These are phyloP conservation scores for Piper longum DNA, from an alignment of 164 flowering plant genomes.

Conservation along the genomic window DNA sequence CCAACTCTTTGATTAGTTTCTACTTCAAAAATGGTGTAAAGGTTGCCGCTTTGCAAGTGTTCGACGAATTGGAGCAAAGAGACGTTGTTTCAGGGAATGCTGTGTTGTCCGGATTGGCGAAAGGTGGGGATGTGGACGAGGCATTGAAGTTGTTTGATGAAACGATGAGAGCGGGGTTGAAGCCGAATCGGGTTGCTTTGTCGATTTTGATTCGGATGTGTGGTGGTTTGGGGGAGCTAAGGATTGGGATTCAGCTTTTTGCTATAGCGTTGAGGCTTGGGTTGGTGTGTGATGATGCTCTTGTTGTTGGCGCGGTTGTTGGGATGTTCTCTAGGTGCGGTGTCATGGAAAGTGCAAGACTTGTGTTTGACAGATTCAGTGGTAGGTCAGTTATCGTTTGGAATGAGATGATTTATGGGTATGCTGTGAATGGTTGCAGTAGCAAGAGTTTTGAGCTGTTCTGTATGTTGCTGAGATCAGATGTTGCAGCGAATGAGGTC, in stretches of 20 bases:
- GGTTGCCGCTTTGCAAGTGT: conserved; percentile 21
- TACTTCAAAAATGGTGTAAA: conserved; percentile 24
- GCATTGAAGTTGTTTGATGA: conserved; percentile 15
- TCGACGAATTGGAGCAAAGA: conserved; percentile 19
- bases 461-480: conserved; percentile 14
- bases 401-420: conserved; percentile 44
- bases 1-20: conserved; percentile 39
- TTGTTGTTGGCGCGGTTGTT: conserved; percentile 23
- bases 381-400: conserved; percentile 13
- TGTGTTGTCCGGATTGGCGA: conserved; percentile 19
- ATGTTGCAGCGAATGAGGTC: conserved; percentile 18
- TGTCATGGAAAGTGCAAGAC: conserved; percentile 1
- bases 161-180: conserved; percentile 16
- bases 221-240: conserved; percentile 9
- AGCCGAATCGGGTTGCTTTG: conserved; percentile 34
- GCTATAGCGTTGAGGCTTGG: conserved; percentile 26
- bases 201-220: conserved; percentile 34
- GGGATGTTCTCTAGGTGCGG: conserved; percentile 26
- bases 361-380: conserved; percentile 14
- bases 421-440: conserved; percentile 13
- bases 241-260: conserved; percentile 31
- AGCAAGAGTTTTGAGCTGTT: conserved; percentile 22
- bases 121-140: conserved; percentile 14
- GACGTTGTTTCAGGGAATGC: conserved; percentile 49
- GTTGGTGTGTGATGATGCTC: conserved; percentile 6